Evolutionary conservation across 768 basidiomycete species (phyloP).

Genomic region (button mushroom (Agaricus bisporus)): DNA sequence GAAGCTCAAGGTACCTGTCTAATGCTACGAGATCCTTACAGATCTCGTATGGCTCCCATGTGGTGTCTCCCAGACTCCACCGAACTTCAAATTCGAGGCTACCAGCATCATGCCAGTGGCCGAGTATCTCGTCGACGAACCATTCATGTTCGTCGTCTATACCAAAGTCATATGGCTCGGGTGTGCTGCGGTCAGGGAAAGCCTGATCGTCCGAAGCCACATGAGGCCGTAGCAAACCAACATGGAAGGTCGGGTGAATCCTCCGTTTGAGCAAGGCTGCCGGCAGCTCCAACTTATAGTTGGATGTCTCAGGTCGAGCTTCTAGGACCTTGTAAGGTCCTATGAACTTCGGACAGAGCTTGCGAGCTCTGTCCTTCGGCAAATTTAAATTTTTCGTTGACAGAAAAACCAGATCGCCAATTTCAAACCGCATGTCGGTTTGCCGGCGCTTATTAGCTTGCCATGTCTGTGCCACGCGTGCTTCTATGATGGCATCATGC

Average conservation of each 20-base stretch:
- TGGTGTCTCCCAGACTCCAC: constrained; percentile 27
- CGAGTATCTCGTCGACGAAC: constrained; percentile 28
- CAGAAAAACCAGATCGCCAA: constrained; percentile 26
- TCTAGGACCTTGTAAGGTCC: constrained; percentile 29
- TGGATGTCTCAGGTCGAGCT: constrained; percentile 16
- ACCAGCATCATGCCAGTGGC: constrained; percentile 15
- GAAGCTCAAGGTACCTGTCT: constrained; percentile 23
- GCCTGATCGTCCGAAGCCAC: constrained; percentile 22
- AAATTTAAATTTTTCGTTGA: constrained; percentile 27
- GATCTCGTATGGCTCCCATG: constrained; percentile 22
- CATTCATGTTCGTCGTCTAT: constrained; percentile 25
- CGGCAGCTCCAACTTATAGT: constrained; percentile 23
- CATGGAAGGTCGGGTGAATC: constrained; percentile 26
- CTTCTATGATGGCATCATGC: constrained; percentile 29
- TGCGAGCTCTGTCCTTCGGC: constrained; percentile 22
- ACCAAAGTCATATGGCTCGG: constrained; percentile 32
- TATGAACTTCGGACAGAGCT: constrained; percentile 30
- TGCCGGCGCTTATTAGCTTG: constrained; percentile 21
- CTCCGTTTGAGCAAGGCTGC: neutral
- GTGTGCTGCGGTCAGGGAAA: constrained; percentile 25
- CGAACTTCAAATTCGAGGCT: constrained; percentile 19
- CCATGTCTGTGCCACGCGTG: constrained; percentile 20
- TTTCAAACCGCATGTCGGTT: constrained; percentile 10
- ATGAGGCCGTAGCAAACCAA: constrained; percentile 20
- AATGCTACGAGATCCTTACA: constrained; percentile 23